Percentiles rank a stretch among this genome's conserved stretches.
Evolutionary conservation across 2,329 filamentous ascomycete genomes (phyloP).

Genomic region (Ascochyta lentis): DNA sequence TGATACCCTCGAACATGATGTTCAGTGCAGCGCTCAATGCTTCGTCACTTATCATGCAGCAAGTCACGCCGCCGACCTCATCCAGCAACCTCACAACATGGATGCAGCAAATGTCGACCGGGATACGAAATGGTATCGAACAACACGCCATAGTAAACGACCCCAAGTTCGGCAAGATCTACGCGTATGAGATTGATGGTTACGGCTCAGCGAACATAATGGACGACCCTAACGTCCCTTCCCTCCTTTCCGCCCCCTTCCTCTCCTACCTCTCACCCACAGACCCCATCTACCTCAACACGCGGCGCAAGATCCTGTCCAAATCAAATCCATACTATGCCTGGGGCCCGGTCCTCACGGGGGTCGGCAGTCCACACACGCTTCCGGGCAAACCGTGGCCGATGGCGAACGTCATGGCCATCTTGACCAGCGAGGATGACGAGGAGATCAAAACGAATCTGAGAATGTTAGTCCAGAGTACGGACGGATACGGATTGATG

Average conservation of each 20-base stretch:
- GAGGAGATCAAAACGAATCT: conserved; percentile 53
- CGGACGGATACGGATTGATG: conserved; percentile 57
- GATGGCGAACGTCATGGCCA: conserved; percentile 58
- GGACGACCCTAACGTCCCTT: conserved; percentile 76
- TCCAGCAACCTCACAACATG: conserved; percentile 58
- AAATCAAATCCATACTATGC: conserved; percentile 57
- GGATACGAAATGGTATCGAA: conserved; percentile 53
- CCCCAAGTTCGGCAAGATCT: conserved; percentile 48
- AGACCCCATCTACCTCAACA: conserved; percentile 54
- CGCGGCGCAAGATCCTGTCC: conserved; percentile 52
- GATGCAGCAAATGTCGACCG: conserved; percentile 63
- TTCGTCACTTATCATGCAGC: conserved; percentile 59
- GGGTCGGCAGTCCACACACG: conserved; percentile 56
- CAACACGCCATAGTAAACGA: conserved; percentile 49
- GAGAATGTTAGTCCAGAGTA: conserved; percentile 53
- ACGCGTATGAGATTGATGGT: conserved; percentile 58
- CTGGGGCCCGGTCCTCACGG: conserved; percentile 53
- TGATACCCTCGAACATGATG: conserved; percentile 70
- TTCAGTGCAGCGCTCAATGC: conserved; percentile 68
- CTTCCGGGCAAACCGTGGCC: conserved; percentile 57
- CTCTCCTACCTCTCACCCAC: conserved; percentile 59
- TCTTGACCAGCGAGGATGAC: conserved; percentile 57
- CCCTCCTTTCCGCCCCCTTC: conserved; percentile 69
- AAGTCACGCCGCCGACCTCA: conserved; percentile 44
- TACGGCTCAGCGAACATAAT: conserved; percentile 62